Evolutionary conservation across 306 rosid genomes (phyloP).

Genomic region (Amphicarpaea edgeworthii): DNA sequence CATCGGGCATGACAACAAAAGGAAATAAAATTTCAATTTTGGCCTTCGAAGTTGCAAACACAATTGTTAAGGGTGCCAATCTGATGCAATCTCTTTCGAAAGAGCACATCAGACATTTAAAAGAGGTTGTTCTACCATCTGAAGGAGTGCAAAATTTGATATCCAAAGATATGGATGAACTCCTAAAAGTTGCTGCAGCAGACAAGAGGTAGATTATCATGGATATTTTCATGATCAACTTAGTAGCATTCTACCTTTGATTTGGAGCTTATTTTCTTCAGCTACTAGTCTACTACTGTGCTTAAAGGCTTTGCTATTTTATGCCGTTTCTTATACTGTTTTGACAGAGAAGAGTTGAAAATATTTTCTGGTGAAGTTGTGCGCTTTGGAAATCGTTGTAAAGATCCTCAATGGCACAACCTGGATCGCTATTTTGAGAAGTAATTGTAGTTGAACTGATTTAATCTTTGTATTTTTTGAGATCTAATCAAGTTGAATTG

Average conservation of each 20-base stretch:
- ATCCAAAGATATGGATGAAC: conserved; percentile 88
- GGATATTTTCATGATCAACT: conserved; percentile 33
- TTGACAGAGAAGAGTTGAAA: conserved; percentile 93
- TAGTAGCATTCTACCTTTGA: conserved; percentile 13
- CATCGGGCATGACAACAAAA: conserved; percentile 84
- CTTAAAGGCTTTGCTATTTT: conserved; percentile 46
- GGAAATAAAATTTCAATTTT: conserved; percentile 92
- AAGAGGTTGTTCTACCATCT: conserved; percentile 87
- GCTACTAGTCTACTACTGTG: conserved; percentile 35
- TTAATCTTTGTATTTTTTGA: conserved; percentile 26
- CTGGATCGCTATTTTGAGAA: conserved; percentile 93
- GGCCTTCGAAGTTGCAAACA: conserved; percentile 98
- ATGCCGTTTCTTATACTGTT: conserved; percentile 52
- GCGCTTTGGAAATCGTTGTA: conserved; percentile 98
- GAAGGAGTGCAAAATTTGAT: conserved; percentile 92
- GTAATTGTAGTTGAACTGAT: conserved; percentile 57
- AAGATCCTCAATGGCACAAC: conserved; percentile 99
- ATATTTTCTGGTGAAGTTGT: conserved; percentile 95
- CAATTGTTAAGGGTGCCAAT: conserved; percentile 94
- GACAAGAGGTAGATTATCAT: conserved; percentile 86
- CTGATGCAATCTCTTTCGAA: conserved; percentile 97
- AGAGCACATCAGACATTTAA: conserved; percentile 85
- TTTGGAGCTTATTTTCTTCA: conserved; percentile 41
- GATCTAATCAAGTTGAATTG: background rate
- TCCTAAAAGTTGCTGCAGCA: conserved; percentile 85